phyloP scores from a whole-genome alignment of 352 stramenopile genomes.

The Pelagophyceae sp. region DNA sequence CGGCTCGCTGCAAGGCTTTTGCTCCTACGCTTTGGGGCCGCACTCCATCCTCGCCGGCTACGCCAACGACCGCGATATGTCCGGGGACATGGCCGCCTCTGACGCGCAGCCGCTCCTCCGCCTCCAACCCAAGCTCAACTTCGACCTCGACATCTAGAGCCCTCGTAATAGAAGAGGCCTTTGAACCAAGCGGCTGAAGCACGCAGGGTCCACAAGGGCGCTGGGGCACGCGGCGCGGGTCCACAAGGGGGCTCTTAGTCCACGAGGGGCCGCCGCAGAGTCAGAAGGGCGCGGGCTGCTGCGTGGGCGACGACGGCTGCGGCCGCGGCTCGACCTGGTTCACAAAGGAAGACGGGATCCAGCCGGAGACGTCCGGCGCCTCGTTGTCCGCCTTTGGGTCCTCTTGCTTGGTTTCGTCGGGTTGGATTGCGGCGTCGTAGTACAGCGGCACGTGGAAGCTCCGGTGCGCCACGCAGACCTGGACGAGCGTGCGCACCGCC shows the following conservation, averaged over 20 bases:
- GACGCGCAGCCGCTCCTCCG: constrained; percentile 3
- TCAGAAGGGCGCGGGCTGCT: too few species aligned
- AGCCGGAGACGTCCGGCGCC: too few species aligned
- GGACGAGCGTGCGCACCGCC: neutral
- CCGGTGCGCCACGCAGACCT: neutral
- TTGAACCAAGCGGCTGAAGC: too few species aligned
- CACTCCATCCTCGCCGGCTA: constrained; percentile 17
- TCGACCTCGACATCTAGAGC: constrained; percentile 13
- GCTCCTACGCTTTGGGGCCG: constrained; percentile 6
- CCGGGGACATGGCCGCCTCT: neutral
- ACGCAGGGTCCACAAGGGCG: too few species aligned
- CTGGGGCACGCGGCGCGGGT: too few species aligned
- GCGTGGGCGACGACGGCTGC: too few species aligned
- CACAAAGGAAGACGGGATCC: too few species aligned
- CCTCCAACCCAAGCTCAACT: constrained; percentile 14
- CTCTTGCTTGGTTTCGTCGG: neutral
- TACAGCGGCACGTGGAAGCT: neutral
- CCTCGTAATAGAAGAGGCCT: too few species aligned
- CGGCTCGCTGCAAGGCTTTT: constrained; percentile 13
- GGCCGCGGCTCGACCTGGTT: too few species aligned
- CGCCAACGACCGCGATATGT: constrained; percentile 10
- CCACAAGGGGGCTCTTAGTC: too few species aligned
- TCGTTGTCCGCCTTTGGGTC: neutral
- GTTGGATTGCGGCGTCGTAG: neutral
- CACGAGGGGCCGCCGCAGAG: too few species aligned